Conservation (phyloP, 2,329 filamentous ascomycete species). For the Diaporthe australafricana region DNA sequence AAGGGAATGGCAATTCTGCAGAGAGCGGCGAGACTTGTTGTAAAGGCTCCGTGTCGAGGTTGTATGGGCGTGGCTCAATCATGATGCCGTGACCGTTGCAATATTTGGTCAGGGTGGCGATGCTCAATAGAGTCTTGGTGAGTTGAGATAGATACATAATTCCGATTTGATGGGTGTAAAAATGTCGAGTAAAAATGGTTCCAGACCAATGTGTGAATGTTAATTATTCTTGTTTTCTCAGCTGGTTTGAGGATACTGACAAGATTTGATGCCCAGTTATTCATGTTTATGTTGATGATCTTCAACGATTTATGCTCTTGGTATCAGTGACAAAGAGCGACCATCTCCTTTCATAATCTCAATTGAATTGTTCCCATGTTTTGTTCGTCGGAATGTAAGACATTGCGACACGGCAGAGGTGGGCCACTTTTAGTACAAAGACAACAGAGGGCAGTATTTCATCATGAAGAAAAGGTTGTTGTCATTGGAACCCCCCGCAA, state of each 20-base stretch:
- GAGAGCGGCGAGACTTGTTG: neutral
- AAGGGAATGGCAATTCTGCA: neutral
- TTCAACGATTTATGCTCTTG: neutral
- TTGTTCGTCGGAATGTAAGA: too few species aligned
- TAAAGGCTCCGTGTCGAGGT: neutral
- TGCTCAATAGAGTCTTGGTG: neutral
- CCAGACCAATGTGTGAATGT: neutral
- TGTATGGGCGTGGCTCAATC: constrained; percentile 15
- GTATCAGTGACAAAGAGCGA: neutral
- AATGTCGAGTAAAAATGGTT: neutral
- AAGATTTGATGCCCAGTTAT: neutral
- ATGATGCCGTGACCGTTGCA: neutral
- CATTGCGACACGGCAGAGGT: neutral
- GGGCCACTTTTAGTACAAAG: neutral
- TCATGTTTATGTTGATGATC: neutral
- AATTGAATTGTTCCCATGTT: neutral
- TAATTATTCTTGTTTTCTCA: neutral
- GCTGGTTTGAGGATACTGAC: neutral
- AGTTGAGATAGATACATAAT: neutral
- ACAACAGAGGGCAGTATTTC: neutral
- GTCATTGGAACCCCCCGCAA: too few species aligned
- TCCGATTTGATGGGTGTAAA: too few species aligned
- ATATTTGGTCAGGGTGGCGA: neutral
- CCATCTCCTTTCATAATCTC: neutral
- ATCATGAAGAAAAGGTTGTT: neutral